These are phyloP conservation scores for Paramecium pentaurelia DNA, from an alignment of 73 alveolate genomes.

Conservation along the genomic window DNA sequence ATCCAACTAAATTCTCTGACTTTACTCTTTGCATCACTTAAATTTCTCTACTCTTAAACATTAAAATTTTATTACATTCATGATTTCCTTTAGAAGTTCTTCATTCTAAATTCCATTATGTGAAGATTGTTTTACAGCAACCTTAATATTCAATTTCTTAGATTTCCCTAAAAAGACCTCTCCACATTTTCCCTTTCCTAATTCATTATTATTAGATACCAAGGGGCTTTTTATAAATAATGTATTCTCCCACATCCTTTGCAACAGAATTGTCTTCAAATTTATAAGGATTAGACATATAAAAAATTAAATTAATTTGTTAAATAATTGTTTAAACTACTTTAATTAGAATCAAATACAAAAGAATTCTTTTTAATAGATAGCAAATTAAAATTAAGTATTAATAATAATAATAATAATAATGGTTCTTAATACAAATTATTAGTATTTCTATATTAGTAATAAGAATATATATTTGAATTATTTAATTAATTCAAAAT, in stretches of 20 bases:
- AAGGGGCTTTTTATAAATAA: background rate
- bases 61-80: background rate
- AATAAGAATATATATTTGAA: background rate
- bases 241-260: background rate
- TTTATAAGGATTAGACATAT: background rate
- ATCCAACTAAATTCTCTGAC: conserved; percentile 57
- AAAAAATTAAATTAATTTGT: too few relatives aligned
- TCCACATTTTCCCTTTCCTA: conserved; percentile 14
- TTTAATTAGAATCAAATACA: too few relatives aligned
- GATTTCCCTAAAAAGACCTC: background rate
- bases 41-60: conserved; percentile 52
- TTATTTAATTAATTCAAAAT: background rate
- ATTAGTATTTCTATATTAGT: background rate
- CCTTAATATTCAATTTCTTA: background rate
- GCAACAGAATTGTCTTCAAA: background rate
- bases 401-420: too few relatives aligned
- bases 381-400: too few relatives aligned
- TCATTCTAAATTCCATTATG: background rate
- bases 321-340: too few relatives aligned
- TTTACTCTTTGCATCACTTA: conserved; percentile 53
- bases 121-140: background rate
- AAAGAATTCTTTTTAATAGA: too few relatives aligned
- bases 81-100: background rate
- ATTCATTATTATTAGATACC: background rate
- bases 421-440: too few relatives aligned